Evolutionary conservation across 371 early-diverging fungal genomes (phyloP).

Genomic region (Dichotomocladium elegans): DNA sequence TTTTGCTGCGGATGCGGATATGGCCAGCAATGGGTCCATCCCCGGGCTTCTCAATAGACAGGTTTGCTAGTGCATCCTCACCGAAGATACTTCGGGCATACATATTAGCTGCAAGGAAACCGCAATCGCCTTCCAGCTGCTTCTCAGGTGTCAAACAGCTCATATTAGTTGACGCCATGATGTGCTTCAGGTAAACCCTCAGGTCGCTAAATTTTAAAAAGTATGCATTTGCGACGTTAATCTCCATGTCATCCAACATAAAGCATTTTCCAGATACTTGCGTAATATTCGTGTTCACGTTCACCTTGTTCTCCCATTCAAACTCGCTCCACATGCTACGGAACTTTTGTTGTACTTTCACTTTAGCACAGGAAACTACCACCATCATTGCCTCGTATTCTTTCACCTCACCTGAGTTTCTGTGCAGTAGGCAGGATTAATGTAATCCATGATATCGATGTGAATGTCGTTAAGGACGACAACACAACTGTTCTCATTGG

Average conservation of each 20-base stretch:
- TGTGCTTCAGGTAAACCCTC: conserved; percentile 80
- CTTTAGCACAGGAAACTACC: not conserved
- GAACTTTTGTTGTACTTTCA: conserved; percentile 57
- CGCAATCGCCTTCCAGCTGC: conserved; percentile 91
- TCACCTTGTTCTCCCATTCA: conserved; percentile 99
- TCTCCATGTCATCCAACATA: too few species aligned
- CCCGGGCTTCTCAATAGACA: conserved; percentile 84
- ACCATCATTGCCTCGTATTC: not conserved
- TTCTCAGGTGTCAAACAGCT: conserved; percentile 90
- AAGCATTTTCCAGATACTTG: conserved; percentile 46
- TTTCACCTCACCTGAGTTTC: conserved; percentile 65
- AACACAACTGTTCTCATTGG: conserved; percentile 73
- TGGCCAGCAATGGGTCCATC: conserved; percentile 86
- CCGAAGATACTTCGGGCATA: conserved; percentile 95
- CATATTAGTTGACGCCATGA: conserved; percentile 95
- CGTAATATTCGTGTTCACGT: conserved; percentile 87
- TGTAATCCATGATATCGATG: conserved; percentile 98
- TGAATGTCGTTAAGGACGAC: conserved; percentile 95
- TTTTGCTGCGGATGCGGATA: conserved; percentile 95
- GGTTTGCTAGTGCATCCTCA: conserved; percentile 95
- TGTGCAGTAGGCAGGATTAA: conserved; percentile 88
- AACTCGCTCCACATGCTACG: conserved; percentile 97
- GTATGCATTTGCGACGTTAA: not conserved
- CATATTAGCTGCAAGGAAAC: conserved; percentile 94
- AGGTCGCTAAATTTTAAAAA: conserved; percentile 62